These are phyloP conservation scores for Ambrosia hybrid DNA, from an alignment of 140 eudicot genomes.

Conservation along the genomic window DNA sequence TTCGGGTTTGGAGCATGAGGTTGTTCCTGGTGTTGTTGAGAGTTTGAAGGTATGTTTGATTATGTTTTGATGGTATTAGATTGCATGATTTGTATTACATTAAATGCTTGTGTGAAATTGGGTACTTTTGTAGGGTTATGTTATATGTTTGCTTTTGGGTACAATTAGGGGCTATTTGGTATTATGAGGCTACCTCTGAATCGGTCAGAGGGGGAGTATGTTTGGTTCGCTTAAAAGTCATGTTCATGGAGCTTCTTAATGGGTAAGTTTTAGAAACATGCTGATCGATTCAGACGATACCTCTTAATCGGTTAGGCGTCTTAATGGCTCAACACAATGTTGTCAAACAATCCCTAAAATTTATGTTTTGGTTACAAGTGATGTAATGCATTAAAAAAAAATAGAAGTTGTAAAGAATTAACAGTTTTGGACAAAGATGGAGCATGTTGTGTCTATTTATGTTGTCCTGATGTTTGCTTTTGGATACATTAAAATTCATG, in stretches of 20 bases:
- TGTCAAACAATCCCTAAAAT: background rate
- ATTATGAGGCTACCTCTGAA: no score
- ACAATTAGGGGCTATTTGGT: no score
- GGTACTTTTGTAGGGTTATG: background rate
- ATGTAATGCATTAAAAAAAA: background rate
- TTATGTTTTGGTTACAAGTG: background rate
- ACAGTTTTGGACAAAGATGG: background rate
- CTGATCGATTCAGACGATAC: no score
- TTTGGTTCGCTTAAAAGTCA: no score
- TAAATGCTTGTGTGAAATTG: slow-evolving; percentile 16
- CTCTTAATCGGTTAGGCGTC: no score
- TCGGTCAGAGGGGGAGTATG: no score
- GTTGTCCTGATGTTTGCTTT: background rate
- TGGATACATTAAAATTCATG: background rate
- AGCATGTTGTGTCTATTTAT: no score
- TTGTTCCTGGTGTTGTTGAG: slow-evolving; percentile 83
- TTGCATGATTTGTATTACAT: slow-evolving; percentile 15
- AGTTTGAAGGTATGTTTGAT: slow-evolving; percentile 58
- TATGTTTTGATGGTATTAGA: background rate
- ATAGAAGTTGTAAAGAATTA: background rate
- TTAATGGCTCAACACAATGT: no score
- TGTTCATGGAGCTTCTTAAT: no score
- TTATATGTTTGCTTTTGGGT: background rate
- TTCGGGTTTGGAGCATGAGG: slow-evolving; percentile 87
- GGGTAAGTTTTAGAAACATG: no score